Conservation (phyloP, 768 basidiomycete species). For the Leucosporidium scottii region DNA sequence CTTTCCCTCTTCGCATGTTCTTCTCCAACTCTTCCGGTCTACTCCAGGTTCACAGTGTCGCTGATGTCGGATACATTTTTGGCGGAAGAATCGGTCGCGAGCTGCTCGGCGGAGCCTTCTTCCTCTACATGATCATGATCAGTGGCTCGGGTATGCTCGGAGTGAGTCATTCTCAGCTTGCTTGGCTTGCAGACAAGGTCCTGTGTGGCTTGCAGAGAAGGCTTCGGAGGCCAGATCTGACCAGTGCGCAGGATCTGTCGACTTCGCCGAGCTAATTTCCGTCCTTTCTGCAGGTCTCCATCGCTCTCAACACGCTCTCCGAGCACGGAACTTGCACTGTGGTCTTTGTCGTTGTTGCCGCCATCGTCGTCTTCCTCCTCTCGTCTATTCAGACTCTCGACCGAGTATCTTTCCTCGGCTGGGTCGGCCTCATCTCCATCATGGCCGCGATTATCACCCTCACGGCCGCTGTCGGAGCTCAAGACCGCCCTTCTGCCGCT, state of each 20-base stretch:
- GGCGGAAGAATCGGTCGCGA: not conserved
- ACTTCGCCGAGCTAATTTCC: too few species aligned
- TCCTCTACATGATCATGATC: not conserved
- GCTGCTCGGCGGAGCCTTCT: not conserved
- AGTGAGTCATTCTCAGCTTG: not conserved
- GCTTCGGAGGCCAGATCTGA: too few species aligned
- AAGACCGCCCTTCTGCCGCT: conserved; percentile 23
- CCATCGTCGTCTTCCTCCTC: conserved; percentile 6
- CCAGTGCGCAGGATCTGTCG: too few species aligned
- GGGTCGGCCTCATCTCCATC: conserved; percentile 25
- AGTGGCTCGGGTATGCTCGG: not conserved
- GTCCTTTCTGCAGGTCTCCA: not conserved
- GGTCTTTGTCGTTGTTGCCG: not conserved
- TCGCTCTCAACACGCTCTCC: not conserved
- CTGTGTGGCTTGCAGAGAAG: too few species aligned
- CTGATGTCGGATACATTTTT: not conserved
- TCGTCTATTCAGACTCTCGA: conserved; percentile 31
- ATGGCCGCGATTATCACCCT: conserved; percentile 27
- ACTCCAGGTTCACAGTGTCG: not conserved
- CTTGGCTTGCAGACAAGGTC: too few species aligned
- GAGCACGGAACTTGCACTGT: not conserved
- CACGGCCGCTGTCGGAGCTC: conserved; percentile 24
- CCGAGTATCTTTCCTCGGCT: conserved; percentile 22
- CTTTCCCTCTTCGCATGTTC: too few species aligned
- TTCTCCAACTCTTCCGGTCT: too few species aligned